These are phyloP conservation scores for Antitrichia curtipendula DNA, from an alignment of 225 moss, liverwort and hornwort species.

Conservation along the genomic window DNA sequence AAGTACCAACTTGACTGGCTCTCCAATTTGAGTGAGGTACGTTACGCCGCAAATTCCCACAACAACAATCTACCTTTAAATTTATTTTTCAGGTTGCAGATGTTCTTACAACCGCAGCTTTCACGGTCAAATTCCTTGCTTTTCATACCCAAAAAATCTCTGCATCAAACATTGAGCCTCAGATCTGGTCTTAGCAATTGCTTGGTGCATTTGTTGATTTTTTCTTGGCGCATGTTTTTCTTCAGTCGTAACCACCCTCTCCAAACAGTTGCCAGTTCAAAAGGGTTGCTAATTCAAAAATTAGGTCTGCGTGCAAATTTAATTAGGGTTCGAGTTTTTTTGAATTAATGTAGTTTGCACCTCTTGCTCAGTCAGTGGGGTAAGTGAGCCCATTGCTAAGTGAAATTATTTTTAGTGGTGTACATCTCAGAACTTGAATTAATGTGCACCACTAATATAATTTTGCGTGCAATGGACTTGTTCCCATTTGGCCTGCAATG, in stretches of 20 bases:
- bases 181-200: not conserved
- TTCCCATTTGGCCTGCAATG: not conserved
- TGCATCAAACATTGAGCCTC: not conserved
- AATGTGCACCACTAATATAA: not conserved
- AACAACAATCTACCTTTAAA: not conserved
- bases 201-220: not conserved
- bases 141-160: not conserved
- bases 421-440: not conserved
- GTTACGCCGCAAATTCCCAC: not conserved
- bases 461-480: not conserved
- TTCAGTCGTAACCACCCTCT: not conserved
- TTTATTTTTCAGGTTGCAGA: not conserved
- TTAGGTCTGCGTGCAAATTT: not conserved
- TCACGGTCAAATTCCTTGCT: not conserved
- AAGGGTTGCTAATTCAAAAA: not conserved
- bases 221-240: not conserved
- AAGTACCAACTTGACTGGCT: not conserved
- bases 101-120: not conserved
- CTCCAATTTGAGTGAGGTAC: not conserved
- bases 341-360: not conserved
- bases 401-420: too few species aligned
- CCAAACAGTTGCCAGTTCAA: not conserved
- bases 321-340: not conserved
- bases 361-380: not conserved
- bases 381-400: not conserved